phyloP scores from a whole-genome alignment of 805 yeast genomes.

The Candida qinlingensis region DNA sequence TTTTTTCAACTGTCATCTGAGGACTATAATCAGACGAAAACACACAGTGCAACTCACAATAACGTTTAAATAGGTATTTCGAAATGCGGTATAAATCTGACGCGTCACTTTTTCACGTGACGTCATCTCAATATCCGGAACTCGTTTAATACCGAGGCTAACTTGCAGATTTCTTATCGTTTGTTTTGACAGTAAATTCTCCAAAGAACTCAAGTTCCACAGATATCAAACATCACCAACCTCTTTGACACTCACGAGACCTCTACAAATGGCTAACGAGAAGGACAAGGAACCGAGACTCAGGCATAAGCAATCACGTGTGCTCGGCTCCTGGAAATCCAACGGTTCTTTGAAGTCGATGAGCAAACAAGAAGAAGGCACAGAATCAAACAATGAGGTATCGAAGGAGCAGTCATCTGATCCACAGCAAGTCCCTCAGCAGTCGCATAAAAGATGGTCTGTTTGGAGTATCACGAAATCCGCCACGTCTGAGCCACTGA shows the following conservation, averaged over 20 bases:
- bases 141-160: neutral
- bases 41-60: no score
- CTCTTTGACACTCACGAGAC: no score
- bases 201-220: neutral
- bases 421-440: neutral
- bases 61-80: no score
- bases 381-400: neutral
- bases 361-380: neutral
- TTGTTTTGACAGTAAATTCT: neutral
- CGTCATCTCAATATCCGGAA: neutral
- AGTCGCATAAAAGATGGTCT: slow-evolving; percentile 3
- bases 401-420: neutral
- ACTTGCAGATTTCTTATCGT: neutral
- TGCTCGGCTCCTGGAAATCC: neutral
- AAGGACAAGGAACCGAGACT: neutral
- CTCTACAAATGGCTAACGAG: neutral
- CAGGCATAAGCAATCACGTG: neutral
- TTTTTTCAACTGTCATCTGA: slow-evolving; percentile 4
- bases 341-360: neutral
- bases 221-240: no score
- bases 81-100: no score
- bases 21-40: no score
- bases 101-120: neutral
- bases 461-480: slow-evolving; percentile 2
- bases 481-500: neutral